Evolutionary conservation across 202 grass and related monocot genomes (phyloP).

Genomic region (Dendrocalamus latiflorus): DNA sequence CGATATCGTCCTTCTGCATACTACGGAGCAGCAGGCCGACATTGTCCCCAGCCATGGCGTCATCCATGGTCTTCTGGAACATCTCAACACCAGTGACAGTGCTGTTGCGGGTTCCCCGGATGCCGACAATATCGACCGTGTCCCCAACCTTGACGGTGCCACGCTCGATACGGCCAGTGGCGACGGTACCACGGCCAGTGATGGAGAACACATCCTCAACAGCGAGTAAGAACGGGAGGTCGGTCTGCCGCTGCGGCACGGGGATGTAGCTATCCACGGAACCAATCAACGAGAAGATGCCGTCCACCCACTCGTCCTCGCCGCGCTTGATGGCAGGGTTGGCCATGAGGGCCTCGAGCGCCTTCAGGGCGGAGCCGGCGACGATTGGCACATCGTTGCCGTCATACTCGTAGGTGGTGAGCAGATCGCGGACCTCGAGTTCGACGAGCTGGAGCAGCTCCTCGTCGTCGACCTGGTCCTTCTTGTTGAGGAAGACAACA

Average conservation of each 20-base stretch:
- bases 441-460: constrained; percentile 96
- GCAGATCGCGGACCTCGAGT: constrained; percentile 94
- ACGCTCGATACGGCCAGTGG: constrained; percentile 89
- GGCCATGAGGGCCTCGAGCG: constrained; percentile 93
- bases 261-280: constrained; percentile 69
- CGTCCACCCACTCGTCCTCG: constrained; percentile 80
- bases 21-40: constrained; percentile 75
- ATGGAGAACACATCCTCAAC: constrained; percentile 96
- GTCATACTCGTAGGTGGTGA: constrained; percentile 76
- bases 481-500: constrained; percentile 99
- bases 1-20: constrained; percentile 75
- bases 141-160: constrained; percentile 79
- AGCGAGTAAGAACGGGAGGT: constrained; percentile 87
- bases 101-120: constrained; percentile 64
- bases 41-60: constrained; percentile 92
- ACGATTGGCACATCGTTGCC: constrained; percentile 80
- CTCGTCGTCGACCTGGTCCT: constrained; percentile 98
- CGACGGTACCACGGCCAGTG: constrained; percentile 82
- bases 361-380: constrained; percentile 77
- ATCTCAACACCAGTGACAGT: constrained; percentile 93
- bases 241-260: constrained; percentile 77
- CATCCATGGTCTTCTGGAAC: constrained; percentile 94
- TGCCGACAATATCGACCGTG: constrained; percentile 67
- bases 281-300: constrained; percentile 61
- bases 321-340: constrained; percentile 66